Conservation (phyloP, 352 stramenopile species). For the Phytophthora aleatoria region DNA sequence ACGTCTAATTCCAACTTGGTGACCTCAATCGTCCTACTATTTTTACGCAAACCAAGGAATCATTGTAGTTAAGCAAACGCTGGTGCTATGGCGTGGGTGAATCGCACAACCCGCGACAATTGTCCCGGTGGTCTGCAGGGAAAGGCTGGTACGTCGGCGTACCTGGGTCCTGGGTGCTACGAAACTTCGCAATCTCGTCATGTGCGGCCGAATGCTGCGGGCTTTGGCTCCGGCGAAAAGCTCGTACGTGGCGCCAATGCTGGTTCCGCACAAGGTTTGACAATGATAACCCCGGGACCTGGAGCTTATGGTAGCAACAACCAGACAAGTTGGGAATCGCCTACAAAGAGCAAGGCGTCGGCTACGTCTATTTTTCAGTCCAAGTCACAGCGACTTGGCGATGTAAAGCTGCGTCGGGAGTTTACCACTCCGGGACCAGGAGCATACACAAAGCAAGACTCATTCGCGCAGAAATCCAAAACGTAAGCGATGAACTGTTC, state of each 20-base stretch:
- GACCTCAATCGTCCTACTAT: constrained; percentile 3
- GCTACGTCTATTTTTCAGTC: constrained; percentile 51
- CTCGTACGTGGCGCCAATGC: constrained; percentile 47
- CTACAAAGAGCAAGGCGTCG: constrained; percentile 51
- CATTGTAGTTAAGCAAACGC: background rate
- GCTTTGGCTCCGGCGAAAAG: constrained; percentile 62
- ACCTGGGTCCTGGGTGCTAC: constrained; percentile 67
- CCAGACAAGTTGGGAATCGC: constrained; percentile 62
- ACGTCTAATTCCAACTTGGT: constrained; percentile 6
- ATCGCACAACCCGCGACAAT: constrained; percentile 65
- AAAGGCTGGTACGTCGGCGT: constrained; percentile 30
- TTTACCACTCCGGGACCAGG: constrained; percentile 62
- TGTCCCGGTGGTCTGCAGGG: constrained; percentile 41
- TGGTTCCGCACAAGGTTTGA: constrained; percentile 34
- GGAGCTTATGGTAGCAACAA: constrained; percentile 49
- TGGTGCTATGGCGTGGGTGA: constrained; percentile 70
- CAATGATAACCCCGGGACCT: constrained; percentile 62
- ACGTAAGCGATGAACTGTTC: constrained; percentile 19
- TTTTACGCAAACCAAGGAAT: constrained; percentile 3
- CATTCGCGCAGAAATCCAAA: constrained; percentile 57
- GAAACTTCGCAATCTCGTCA: constrained; percentile 46
- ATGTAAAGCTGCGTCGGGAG: constrained; percentile 34
- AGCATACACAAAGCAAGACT: constrained; percentile 56
- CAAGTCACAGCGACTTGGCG: constrained; percentile 52
- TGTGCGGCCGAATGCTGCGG: constrained; percentile 57